phyloP scores from a whole-genome alignment of 805 yeast genomes.

The Candida ponderosae region DNA sequence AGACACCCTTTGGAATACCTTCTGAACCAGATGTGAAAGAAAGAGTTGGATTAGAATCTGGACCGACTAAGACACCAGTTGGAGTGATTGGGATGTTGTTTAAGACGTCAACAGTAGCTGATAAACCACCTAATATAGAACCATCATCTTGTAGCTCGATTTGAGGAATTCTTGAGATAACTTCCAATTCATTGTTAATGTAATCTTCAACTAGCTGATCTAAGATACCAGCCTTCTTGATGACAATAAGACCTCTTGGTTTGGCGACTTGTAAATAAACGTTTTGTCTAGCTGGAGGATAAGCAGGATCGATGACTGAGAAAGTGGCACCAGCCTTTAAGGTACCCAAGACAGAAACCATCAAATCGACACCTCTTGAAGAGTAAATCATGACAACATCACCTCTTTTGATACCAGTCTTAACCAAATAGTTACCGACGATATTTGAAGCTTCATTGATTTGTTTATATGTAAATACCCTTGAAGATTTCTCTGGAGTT shows the following conservation, averaged over 20 bases:
- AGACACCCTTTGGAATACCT: slow-evolving; percentile 97
- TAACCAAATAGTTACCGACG: slow-evolving; percentile 81
- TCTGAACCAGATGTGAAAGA: slow-evolving; percentile 97
- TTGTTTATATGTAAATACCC: slow-evolving; percentile 77
- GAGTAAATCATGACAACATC: slow-evolving; percentile 98
- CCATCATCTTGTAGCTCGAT: slow-evolving; percentile 77
- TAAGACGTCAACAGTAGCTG: slow-evolving; percentile 40
- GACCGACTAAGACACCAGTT: slow-evolving; percentile 91
- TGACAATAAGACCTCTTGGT: slow-evolving; percentile 85
- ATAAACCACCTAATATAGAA: slow-evolving; percentile 50
- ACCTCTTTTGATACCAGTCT: slow-evolving; percentile 78
- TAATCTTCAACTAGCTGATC: slow-evolving; percentile 74
- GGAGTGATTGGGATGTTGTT: slow-evolving; percentile 41
- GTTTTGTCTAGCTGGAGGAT: slow-evolving; percentile 97
- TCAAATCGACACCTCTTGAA: slow-evolving; percentile 92
- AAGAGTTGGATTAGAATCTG: slow-evolving; percentile 94
- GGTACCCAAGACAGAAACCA: slow-evolving; percentile 96
- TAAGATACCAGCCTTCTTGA: slow-evolving; percentile 82
- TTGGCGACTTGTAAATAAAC: slow-evolving; percentile 88
- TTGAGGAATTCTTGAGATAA: slow-evolving; percentile 67
- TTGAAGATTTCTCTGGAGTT: slow-evolving; percentile 40
- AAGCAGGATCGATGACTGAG: slow-evolving; percentile 97
- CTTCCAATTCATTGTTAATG: slow-evolving; percentile 62
- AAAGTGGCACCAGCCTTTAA: slow-evolving; percentile 98
- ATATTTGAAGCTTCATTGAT: slow-evolving; percentile 90